phyloP scores from a whole-genome alignment of 768 basidiomycete species.

The Phaffia tasmanica region DNA sequence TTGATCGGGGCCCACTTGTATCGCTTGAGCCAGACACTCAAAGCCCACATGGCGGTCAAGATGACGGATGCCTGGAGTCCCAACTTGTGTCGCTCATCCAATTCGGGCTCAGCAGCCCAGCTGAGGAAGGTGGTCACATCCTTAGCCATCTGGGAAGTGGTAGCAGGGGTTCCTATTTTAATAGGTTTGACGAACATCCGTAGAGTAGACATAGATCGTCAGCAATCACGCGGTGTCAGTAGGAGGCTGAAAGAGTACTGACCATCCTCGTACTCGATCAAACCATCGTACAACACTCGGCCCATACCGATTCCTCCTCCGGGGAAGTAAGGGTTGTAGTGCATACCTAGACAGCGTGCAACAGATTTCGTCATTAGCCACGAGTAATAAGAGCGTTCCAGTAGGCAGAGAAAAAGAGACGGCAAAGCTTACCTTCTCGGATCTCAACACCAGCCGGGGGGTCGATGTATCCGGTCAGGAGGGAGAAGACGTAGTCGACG shows the following conservation, averaged over 20 bases:
- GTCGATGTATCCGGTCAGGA: slow-evolving; percentile 93
- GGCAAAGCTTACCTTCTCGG: slow-evolving; percentile 46
- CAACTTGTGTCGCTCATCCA: slow-evolving; percentile 93
- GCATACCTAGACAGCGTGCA: not conserved
- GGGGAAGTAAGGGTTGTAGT: slow-evolving; percentile 56
- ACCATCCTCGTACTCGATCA: slow-evolving; percentile 96
- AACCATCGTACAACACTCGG: slow-evolving; percentile 83
- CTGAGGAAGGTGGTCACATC: slow-evolving; percentile 89
- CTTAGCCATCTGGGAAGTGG: slow-evolving; percentile 98
- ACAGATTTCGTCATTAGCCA: not conserved
- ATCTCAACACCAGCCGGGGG: slow-evolving; percentile 82
- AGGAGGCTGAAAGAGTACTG: slow-evolving; percentile 29
- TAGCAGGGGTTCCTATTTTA: slow-evolving; percentile 73
- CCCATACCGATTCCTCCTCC: slow-evolving; percentile 98
- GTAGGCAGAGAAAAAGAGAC: not conserved
- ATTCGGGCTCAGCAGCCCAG: slow-evolving; percentile 97
- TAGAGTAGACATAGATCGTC: not conserved
- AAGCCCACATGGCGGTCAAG: slow-evolving; percentile 67
- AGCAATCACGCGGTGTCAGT: not conserved
- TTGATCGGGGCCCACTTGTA: slow-evolving; percentile 91
- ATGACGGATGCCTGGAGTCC: slow-evolving; percentile 92
- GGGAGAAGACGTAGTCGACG: slow-evolving; percentile 91
- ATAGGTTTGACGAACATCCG: not conserved
- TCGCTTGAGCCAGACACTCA: slow-evolving; percentile 82
- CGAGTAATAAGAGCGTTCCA: not conserved